phyloP scores from a whole-genome alignment of 345 rosid species.

The Sisymbrium altissimum region DNA sequence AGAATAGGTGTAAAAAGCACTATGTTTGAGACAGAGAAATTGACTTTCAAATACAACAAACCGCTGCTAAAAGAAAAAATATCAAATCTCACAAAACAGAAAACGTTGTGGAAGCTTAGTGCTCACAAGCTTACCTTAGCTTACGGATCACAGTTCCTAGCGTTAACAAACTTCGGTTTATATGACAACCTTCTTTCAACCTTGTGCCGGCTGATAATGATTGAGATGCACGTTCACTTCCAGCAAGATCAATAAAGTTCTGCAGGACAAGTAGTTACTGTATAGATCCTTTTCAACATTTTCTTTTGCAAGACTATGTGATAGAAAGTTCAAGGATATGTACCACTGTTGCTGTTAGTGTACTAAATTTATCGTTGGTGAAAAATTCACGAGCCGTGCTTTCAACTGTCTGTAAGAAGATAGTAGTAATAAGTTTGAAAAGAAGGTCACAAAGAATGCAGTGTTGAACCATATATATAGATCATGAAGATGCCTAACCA shows the following conservation, averaged over 20 bases:
- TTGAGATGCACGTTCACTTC: slow-evolving; percentile 98
- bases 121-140: slow-evolving; percentile 61
- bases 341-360: slow-evolving; percentile 86
- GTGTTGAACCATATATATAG: neutral
- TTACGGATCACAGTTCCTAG: slow-evolving; percentile 95
- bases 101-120: neutral
- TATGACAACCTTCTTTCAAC: slow-evolving; percentile 95
- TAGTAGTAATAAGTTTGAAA: neutral
- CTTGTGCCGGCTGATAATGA: slow-evolving; percentile 79
- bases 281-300: neutral
- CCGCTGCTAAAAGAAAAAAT: neutral
- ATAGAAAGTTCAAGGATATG: neutral
- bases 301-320: neutral
- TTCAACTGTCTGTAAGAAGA: slow-evolving; percentile 62
- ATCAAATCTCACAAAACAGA: neutral
- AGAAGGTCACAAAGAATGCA: too few relatives aligned
- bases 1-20: neutral
- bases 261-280: slow-evolving; percentile 28
- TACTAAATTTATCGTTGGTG: slow-evolving; percentile 64
- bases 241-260: slow-evolving; percentile 94
- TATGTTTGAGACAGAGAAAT: neutral
- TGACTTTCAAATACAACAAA: neutral
- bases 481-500: slow-evolving; percentile 50
- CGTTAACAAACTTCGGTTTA: slow-evolving; percentile 86
- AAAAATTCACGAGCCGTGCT: slow-evolving; percentile 63